Percentiles rank a stretch among this genome's conserved stretches.
These are phyloP conservation scores for Saturnispora ahearnii DNA, from an alignment of 805 yeast genomes.

Conservation along the genomic window DNA sequence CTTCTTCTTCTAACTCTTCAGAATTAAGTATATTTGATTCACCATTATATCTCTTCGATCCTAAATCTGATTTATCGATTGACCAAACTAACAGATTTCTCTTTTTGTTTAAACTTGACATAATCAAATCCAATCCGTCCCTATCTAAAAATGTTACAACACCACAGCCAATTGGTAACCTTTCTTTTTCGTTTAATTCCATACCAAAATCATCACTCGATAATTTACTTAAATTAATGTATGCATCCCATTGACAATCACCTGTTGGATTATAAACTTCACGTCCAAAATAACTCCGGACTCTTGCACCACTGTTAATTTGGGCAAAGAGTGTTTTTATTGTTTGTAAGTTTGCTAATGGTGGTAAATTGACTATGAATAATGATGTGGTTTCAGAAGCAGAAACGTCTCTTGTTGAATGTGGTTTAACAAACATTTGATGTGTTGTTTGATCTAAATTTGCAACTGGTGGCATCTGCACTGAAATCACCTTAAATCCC, in stretches of 20 bases:
- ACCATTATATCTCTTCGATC: constrained; percentile 35
- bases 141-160: constrained; percentile 68
- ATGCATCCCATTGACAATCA: constrained; percentile 30
- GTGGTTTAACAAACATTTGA: constrained; percentile 60
- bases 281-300: constrained; percentile 33
- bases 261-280: constrained; percentile 27
- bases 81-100: constrained; percentile 33
- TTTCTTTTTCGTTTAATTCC: constrained; percentile 29
- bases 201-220: constrained; percentile 41
- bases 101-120: constrained; percentile 50
- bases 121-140: constrained; percentile 54
- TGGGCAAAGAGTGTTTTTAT: constrained; percentile 50
- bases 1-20: constrained; percentile 43
- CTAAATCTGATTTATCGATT: constrained; percentile 23
- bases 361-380: constrained; percentile 73
- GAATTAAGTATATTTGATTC: constrained; percentile 38
- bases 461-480: constrained; percentile 30
- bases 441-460: constrained; percentile 30
- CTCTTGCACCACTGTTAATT: constrained; percentile 55
- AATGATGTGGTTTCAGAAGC: constrained; percentile 42
- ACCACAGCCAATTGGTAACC: constrained; percentile 66
- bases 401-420: constrained; percentile 34
- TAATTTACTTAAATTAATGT: constrained; percentile 45
- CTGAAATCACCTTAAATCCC: constrained; percentile 47
- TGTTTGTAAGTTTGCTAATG: constrained; percentile 42